Base-by-base conservation (phyloP, 23 red algal species). In the Gracilaria domingensis region DNA sequence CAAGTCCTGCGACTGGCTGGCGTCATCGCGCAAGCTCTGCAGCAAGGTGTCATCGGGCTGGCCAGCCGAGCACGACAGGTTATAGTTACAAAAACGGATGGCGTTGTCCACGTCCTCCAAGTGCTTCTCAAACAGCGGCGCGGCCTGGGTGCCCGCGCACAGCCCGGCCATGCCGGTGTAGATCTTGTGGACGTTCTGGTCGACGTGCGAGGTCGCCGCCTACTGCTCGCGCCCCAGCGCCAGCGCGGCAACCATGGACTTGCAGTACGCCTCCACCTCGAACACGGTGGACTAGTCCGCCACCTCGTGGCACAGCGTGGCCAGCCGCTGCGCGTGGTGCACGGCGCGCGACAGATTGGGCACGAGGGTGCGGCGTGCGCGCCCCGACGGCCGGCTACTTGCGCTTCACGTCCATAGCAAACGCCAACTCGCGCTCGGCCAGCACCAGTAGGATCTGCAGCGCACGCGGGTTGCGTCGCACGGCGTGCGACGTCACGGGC, bases 371-470 rank as follows among this genome's bases (percentile, higher is more conserved):
- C 89, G 91, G 20, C 92, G 90, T 1, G 66, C 50, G 28, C 85
- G 93, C 17, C 30, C 35, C 18, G 86, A 79, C 73, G 23, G 75
- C 75, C 5, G 44, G 36, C 75, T 71, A 42, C 40, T 75, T 83
- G 35, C 75, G 69, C 87, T 98, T 98, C 79, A 88, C 66, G 28
- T 91, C 91, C 96, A 98, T 98, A 54, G 86, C 92, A 38, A 80
- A 60, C 17, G 88, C 85, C 96, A 92, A 98, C 21, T 88, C 86
- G 0, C 96, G 88, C 80, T 98, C 96, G 25, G 96, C n/a, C n/a
- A n/a, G n/a, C n/a, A n/a, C n/a, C n/a, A n/a, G n/a, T n/a, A n/a
- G n/a, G n/a, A n/a, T n/a, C n/a, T n/a, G n/a, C n/a, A n/a, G n/a
- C n/a, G n/a, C n/a, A n/a, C n/a, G n/a, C n/a, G n/a, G n/a, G n/a